These are phyloP conservation scores for Theobroma cacao DNA, from an alignment of 345 rosid species.

Conservation along the genomic window DNA sequence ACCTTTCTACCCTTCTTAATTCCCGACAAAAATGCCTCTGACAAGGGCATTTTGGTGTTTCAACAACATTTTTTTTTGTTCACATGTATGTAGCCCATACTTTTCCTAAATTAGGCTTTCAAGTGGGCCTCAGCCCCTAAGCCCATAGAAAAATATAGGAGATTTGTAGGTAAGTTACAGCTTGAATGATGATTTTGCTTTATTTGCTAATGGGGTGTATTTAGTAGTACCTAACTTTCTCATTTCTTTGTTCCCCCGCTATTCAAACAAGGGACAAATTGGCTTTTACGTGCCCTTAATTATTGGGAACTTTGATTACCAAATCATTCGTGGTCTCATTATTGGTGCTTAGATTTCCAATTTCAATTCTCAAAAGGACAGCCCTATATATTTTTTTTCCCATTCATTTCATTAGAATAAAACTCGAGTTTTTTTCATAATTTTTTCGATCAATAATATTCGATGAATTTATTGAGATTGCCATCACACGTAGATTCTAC, in stretches of 20 bases:
- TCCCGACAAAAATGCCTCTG: background rate
- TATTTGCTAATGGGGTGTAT: background rate
- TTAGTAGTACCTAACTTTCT: background rate
- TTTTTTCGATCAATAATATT: no score
- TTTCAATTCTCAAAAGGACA: background rate
- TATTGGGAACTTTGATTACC: background rate
- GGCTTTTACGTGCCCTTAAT: background rate
- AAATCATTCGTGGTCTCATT: background rate
- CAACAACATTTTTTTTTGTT: no score
- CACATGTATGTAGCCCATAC: background rate
- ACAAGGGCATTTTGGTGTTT: background rate
- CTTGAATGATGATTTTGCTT: background rate
- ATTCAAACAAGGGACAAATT: background rate
- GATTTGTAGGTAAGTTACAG: background rate
- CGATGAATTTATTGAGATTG: no score
- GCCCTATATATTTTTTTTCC: background rate
- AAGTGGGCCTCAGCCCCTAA: background rate
- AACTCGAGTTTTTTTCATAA: background rate
- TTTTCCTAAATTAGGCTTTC: background rate
- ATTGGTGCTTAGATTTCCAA: background rate
- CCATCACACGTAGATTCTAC: no score
- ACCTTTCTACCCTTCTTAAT: background rate
- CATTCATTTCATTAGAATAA: background rate
- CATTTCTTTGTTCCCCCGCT: background rate
- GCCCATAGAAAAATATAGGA: background rate